Conservation (phyloP, 495 filamentous ascomycete genomes). For the Cryomyces antarcticus region DNA sequence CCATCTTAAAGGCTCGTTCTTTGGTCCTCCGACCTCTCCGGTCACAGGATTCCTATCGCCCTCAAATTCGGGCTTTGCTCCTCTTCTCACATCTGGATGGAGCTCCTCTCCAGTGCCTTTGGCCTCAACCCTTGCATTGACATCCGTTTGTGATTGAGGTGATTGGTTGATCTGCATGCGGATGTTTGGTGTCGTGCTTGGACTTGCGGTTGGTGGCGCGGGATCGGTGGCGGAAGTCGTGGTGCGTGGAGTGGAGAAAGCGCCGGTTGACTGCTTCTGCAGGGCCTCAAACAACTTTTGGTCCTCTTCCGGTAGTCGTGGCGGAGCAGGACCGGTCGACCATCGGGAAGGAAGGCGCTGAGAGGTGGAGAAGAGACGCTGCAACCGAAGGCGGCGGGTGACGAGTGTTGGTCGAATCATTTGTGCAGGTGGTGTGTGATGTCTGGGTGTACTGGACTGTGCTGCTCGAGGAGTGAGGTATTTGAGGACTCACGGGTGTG, state of each 20-base stretch:
- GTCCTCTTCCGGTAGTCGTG: constrained; percentile 65
- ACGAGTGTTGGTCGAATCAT: too few relatives aligned
- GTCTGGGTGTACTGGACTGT: too few relatives aligned
- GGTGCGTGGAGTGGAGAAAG: constrained; percentile 42
- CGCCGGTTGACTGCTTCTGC: constrained; percentile 49
- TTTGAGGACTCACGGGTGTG: too few relatives aligned
- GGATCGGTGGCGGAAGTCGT: not conserved
- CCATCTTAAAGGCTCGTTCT: constrained; percentile 93
- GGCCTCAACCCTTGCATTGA: constrained; percentile 32
- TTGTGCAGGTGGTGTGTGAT: too few relatives aligned
- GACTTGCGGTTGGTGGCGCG: constrained; percentile 8
- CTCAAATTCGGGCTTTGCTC: constrained; percentile 79
- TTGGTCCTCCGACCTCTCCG: constrained; percentile 90
- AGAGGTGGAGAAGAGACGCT: too few relatives aligned
- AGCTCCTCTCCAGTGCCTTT: constrained; percentile 36
- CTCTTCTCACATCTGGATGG: constrained; percentile 48
- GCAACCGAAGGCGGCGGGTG: too few relatives aligned
- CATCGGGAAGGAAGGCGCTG: too few relatives aligned
- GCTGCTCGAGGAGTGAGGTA: too few relatives aligned
- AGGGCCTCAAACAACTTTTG: constrained; percentile 87
- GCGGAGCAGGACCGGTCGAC: constrained; percentile 41
- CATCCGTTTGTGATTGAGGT: constrained; percentile 61
- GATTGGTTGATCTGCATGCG: constrained; percentile 18
- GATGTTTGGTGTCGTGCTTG: constrained; percentile 17
- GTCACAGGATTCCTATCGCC: constrained; percentile 86